phyloP scores from a whole-genome alignment of 73 alveolate genomes.

The Diophrys sp. region DNA sequence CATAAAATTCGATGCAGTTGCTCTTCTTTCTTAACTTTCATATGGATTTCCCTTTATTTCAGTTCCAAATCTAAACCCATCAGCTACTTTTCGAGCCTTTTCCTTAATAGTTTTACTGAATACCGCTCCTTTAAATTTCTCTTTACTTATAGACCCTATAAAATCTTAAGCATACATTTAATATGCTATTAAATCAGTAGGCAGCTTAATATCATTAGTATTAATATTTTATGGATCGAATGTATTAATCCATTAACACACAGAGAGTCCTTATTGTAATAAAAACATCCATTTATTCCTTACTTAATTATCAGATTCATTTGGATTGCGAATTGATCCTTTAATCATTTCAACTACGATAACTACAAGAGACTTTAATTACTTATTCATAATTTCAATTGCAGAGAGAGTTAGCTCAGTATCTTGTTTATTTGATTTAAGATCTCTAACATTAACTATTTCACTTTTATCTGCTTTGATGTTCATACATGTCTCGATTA shows the following conservation, averaged over 20 bases:
- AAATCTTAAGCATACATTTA: not conserved
- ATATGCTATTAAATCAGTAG: not conserved
- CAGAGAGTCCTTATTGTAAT: not conserved
- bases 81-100: no score
- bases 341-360: conserved; percentile 5
- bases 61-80: no score
- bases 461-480: conserved; percentile 6
- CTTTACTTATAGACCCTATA: no score
- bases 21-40: no score
- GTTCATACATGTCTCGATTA: not conserved
- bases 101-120: no score
- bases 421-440: not conserved
- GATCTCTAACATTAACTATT: not conserved
- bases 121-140: no score
- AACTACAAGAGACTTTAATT: not conserved
- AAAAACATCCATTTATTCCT: no score
- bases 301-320: not conserved
- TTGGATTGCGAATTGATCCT: not conserved
- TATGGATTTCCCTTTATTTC: no score
- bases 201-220: not conserved
- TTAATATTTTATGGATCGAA: not conserved
- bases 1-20: no score
- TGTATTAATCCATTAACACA: not conserved
- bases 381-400: conserved; percentile 14
- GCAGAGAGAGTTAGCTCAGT: not conserved